Evolutionary conservation across 73 alveolate genomes (phyloP), one percentile per base, ranked within the genome.

Genomic region (Symbiodinium pilosum): DNA sequence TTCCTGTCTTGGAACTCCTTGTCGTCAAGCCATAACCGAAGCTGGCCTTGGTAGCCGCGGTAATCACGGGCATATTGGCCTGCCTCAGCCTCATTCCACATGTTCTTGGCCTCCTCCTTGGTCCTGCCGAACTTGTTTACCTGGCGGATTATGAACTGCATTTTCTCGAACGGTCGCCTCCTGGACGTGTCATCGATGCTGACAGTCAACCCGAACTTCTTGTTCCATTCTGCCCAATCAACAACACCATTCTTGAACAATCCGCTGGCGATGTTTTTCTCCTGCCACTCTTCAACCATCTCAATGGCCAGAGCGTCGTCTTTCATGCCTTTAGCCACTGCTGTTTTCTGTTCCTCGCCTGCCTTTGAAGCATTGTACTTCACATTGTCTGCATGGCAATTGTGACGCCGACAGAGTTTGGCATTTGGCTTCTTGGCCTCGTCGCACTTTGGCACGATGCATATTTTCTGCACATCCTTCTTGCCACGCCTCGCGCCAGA

Each of bases 151-250:
- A 81, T 39, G 54, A 39, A 81, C 56, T 81, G 59, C 34, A 5
- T 18, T 28, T 81, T 42, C 59, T 81, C 87, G 56, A 38, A 81
- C 36, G 87, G 87, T 8, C 9, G 32, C 14, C 9, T 40, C 56
- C 30, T 20, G 59, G 51, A 34, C 2, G 59, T 38, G 20, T 39
- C 32, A 18, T 5, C 28, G 87, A 26, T 81, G 30, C 54, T 11
- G 16, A 81, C 87, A 4, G 3, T 5, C 36, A 38, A 12, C 2
- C 87, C 87, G 28, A 38, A 81, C 54, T 81, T 42, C 59, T 8
- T 12, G 54, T 81, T 42, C 87, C 87, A 81, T 59, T 81, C 54
- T 34, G 43, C 87, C 54, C 41, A 81, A 38, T 81, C 87, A 8
- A 81, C 43, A 18, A 81, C 20, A 39, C 73, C 73, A 56, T 56